phyloP scores from a whole-genome alignment of 495 filamentous ascomycete genomes.

The Monascus purpureus region DNA sequence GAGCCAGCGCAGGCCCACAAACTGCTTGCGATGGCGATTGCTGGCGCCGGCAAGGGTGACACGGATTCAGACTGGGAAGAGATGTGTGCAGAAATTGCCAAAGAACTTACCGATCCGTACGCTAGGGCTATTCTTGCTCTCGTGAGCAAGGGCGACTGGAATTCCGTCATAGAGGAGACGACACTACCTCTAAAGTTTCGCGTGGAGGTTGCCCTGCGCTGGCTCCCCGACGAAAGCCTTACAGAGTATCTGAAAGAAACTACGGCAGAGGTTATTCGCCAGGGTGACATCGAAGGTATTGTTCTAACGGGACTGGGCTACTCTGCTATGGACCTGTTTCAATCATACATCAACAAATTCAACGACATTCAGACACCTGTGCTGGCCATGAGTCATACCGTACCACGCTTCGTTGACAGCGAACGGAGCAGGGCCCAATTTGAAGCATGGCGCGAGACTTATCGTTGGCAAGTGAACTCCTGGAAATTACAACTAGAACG shows the following conservation, averaged over 20 bases:
- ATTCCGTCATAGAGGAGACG: conserved; percentile 61
- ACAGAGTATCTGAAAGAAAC: conserved; percentile 53
- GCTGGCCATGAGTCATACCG: conserved; percentile 65
- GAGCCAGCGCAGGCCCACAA: conserved; percentile 31
- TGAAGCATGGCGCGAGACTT: conserved; percentile 65
- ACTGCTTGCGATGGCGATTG: conserved; percentile 40
- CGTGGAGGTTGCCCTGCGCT: conserved; percentile 70
- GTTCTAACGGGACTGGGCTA: conserved; percentile 77
- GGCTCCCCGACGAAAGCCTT: conserved; percentile 67
- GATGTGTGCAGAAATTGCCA: conserved; percentile 45
- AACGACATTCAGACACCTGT: conserved; percentile 83
- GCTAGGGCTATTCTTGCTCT: conserved; percentile 84
- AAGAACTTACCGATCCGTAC: conserved; percentile 66
- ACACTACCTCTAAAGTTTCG: conserved; percentile 78
- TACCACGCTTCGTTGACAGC: conserved; percentile 71
- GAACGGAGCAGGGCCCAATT: conserved; percentile 38
- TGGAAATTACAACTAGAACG: conserved; percentile 54
- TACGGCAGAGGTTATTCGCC: conserved; percentile 45
- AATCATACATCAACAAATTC: conserved; percentile 76
- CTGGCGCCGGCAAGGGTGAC: conserved; percentile 37
- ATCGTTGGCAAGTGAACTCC: conserved; percentile 66
- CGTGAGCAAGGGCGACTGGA: conserved; percentile 80
- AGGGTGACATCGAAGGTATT: conserved; percentile 80
- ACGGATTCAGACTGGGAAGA: conserved; percentile 42
- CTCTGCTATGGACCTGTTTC: conserved; percentile 65